Conservation (phyloP, 2,329 filamentous ascomycete genomes). For the Didymella pomorum region DNA sequence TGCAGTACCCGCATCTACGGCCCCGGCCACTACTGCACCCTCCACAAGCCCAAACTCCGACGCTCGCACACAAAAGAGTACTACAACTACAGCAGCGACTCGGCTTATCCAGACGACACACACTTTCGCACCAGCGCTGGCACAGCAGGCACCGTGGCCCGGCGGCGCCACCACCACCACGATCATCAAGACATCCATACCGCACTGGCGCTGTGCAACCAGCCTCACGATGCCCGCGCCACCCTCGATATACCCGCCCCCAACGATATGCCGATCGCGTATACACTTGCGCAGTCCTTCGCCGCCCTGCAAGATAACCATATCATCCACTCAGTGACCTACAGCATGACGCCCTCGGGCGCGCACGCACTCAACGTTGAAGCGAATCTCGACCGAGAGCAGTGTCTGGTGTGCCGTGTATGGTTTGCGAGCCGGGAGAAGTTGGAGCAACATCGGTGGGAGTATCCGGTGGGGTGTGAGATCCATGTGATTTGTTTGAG, state of each 20-base stretch:
- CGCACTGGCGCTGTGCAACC: too few relatives aligned
- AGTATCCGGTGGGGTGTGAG: conserved; percentile 30
- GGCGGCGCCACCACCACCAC: not conserved
- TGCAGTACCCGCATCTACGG: conserved; percentile 24
- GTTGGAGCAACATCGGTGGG: conserved; percentile 22
- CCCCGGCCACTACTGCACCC: conserved; percentile 23
- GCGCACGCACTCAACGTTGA: conserved; percentile 23
- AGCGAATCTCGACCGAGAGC: conserved; percentile 34
- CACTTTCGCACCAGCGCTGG: conserved; percentile 13
- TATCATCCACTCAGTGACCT: conserved; percentile 25
- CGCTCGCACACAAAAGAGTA: conserved; percentile 1
- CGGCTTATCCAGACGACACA: conserved; percentile 11
- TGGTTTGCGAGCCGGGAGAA: conserved; percentile 29
- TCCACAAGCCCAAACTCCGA: conserved; percentile 16
- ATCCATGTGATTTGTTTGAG: conserved; percentile 29
- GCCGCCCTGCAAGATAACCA: conserved; percentile 21
- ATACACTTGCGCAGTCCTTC: conserved; percentile 22
- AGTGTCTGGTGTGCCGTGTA: conserved; percentile 25
- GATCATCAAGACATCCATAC: too few relatives aligned
- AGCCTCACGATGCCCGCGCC: too few relatives aligned
- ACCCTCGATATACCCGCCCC: too few relatives aligned
- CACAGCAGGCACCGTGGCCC: not conserved
- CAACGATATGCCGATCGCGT: not conserved
- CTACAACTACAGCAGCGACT: conserved; percentile 14
- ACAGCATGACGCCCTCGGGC: conserved; percentile 12